A percentile compares a stretch with the other conserved stretches of the same genome.
phyloP scores from a whole-genome alignment of 2,329 filamentous ascomycete species.

The Amylocarpus encephaloides region DNA sequence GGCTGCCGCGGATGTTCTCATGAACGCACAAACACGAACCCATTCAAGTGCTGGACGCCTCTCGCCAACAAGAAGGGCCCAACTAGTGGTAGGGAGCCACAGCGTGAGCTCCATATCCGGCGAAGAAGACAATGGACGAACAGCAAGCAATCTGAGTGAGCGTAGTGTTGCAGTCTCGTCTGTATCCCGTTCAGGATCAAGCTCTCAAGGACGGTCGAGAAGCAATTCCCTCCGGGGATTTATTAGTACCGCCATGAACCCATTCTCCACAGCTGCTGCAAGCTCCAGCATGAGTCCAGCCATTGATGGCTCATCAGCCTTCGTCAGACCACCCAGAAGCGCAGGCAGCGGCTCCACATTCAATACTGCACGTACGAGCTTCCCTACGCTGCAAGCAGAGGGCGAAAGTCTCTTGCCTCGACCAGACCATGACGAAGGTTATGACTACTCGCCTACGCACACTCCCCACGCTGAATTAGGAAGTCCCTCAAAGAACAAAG shows the following conservation, averaged over 20 bases:
- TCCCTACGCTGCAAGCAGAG: conserved; percentile 26
- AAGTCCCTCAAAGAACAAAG: conserved; percentile 52
- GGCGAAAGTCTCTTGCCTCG: conserved; percentile 27
- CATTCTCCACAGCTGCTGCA: conserved; percentile 20
- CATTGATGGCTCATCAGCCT: conserved; percentile 14
- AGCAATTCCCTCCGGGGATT: conserved; percentile 29
- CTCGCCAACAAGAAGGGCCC: conserved; percentile 29
- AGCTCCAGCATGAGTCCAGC: conserved; percentile 17
- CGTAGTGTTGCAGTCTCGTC: conserved; percentile 23
- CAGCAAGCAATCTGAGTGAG: conserved; percentile 32
- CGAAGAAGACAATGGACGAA: conserved; percentile 29
- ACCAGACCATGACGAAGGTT: conserved; percentile 13
- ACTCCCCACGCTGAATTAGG: conserved; percentile 32
- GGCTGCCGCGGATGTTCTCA: conserved; percentile 30
- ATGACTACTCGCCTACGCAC: conserved; percentile 19
- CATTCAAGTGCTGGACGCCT: conserved; percentile 27
- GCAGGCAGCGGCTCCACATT: conserved; percentile 25
- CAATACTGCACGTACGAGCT: conserved; percentile 29
- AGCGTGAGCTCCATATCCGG: conserved; percentile 22
- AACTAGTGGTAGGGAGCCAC: conserved; percentile 21
- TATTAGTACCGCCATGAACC: conserved; percentile 24
- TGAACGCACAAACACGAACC: conserved; percentile 25
- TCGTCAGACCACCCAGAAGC: conserved; percentile 16
- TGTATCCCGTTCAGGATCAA: conserved; percentile 26
- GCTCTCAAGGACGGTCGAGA: conserved; percentile 24